Base-by-base conservation (phyloP, 2,329 filamentous ascomycete species). In the Xylaria sp. region DNA sequence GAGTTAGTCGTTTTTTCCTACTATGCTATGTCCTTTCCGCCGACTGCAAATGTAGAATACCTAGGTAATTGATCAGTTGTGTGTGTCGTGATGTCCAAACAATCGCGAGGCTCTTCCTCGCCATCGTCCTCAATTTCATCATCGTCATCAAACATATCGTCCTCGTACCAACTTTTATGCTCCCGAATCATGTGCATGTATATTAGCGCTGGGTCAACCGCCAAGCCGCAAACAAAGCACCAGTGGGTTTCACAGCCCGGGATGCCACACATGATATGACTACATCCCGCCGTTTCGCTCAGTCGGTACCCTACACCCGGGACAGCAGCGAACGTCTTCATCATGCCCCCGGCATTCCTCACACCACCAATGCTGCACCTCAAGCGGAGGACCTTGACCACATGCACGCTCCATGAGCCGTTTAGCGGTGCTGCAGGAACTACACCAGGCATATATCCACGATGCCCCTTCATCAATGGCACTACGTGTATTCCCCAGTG, bases 381-480 rank as follows among this genome's bases (percentile, higher is more conserved):
- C 79, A 1, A 75, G 73, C 0, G 82, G 81, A 1, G 78, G 78
- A 0, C 81, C 83, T 0, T 75, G 75, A 0, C 81, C 82, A 69
- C 85, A 86, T 1, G 79, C 80, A 5, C 84, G 76, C 70, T 83
- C 82, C 19, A 82, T 77, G 59, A 79, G 80, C 65, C 77, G 77
- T 69, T 79, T 80, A 3, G 84, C 84, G 11, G 77, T 75, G 3
- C 78, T 79, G 62, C 85, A 86, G 3, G 68, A 73, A 2, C 39
- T 47, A 27, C 65, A 69, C 68, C 66, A 71, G 12, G 47, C 62
- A 42, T 71, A 72, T 36, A 73, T 64, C 70, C 65, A 72, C 4
- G 64, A 36, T 8, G 48, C 57, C 2, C 56, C 58, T 48, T 84
- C 79, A 2, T 78, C 72, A 0, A 85, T 76, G 0, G 83, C 85